Evolutionary conservation across 371 early-diverging fungal genomes (phyloP), one percentile per base, ranked within the genome.

Genomic region (Lichtheimia corymbifera): DNA sequence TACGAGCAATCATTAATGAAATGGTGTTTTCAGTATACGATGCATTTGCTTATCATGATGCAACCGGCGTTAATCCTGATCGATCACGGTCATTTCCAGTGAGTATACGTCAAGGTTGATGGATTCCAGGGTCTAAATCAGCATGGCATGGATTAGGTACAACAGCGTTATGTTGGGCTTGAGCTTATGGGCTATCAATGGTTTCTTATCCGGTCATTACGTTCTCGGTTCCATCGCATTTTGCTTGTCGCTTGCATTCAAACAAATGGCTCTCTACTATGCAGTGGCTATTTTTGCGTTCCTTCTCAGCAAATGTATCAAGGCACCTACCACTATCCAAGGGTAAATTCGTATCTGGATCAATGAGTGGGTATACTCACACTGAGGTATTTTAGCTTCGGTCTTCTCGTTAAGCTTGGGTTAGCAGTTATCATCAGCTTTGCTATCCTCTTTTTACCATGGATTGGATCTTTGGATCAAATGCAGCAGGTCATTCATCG

Each of bases 31-130:
- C 51, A 82, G 70, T 80, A 87, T 44, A 69, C 79, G 6, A 74
- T 84, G 0, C 70, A 86, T 35, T 62, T 89, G 4, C 59, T 92
- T 25, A 82, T 90, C 6, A 72, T 95, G 7, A 67, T 93, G 55
- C 93, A 94, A 59, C 97, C 98, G 2, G 88, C 89, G 5, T 74
- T 98, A 44, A 83, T 93, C 40, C 65, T 97, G 61, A 91, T 98
- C 53, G 98, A 98, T 71, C 91, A 95, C 67, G 98, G 96, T 20
- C 97, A 98, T 67, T 97, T 98, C 59, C 97, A 97, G 93, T 88
- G 72, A 61, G 73, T 64, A 17, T 41, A 45, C 20, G 41, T 52
- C 22, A 35, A 35, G 30, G 47, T n/a, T 25, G n/a, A 53, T 18
- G 9, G 17, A 42, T 60, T 25, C 24, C 11, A 27, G 24, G 45